These are phyloP conservation scores for Leccinum uliginosum DNA, from an alignment of 768 basidiomycete species.

Conservation along the genomic window DNA sequence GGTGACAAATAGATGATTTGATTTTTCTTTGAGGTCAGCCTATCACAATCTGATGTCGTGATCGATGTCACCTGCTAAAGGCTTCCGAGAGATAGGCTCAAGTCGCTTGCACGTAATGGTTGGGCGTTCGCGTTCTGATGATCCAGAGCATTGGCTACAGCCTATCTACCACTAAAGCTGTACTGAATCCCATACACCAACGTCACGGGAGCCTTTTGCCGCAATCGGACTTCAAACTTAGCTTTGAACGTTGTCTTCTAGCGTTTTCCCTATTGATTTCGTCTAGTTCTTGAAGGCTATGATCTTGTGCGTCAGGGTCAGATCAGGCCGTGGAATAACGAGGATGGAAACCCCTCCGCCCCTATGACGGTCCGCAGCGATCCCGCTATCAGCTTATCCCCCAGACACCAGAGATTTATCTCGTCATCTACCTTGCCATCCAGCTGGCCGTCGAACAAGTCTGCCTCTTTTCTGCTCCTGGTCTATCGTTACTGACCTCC, in stretches of 20 bases:
- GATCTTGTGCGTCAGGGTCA: not conserved
- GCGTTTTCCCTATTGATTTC: too few species aligned
- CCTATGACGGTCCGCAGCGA: conserved; percentile 64
- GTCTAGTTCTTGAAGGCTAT: too few species aligned
- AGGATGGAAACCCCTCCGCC: too few species aligned
- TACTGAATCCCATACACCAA: not conserved
- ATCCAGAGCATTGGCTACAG: not conserved
- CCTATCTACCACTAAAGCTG: too few species aligned
- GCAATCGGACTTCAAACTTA: too few species aligned
- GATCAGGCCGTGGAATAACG: too few species aligned
- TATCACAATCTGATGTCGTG: not conserved
- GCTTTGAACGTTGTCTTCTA: too few species aligned
- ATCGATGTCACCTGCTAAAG: not conserved
- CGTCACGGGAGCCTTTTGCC: too few species aligned
- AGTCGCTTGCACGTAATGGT: not conserved
- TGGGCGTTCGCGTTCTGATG: not conserved
- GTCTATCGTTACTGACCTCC: conserved; percentile 28
- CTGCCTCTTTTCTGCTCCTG: conserved; percentile 9
- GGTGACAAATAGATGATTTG: not conserved
- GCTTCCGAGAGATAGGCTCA: not conserved
- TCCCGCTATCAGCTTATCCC: conserved; percentile 66
- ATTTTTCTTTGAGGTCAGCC: too few species aligned
- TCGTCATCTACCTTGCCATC: conserved; percentile 87
- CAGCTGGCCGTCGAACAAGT: conserved; percentile 80
- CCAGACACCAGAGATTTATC: conserved; percentile 42